Conservation (phyloP, 352 stramenopile genomes). For the Phytophthora cactorum region DNA sequence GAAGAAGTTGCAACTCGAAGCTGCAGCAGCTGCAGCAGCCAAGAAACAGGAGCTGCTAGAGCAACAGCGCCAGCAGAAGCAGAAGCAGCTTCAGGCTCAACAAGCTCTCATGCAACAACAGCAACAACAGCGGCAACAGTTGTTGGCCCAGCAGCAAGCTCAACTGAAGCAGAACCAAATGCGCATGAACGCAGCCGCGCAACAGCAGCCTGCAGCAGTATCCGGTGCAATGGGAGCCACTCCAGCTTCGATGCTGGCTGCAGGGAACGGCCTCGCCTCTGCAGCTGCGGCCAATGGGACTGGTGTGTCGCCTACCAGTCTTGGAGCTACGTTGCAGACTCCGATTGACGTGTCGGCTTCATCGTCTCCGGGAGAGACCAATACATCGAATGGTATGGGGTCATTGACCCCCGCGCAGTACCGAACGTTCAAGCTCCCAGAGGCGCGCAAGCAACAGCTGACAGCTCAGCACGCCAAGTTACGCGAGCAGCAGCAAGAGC, state of each 20-base stretch:
- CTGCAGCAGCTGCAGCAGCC: slow-evolving; percentile 52
- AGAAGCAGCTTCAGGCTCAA: slow-evolving; percentile 67
- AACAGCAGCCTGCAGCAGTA: slow-evolving; percentile 23
- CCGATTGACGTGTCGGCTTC: slow-evolving; percentile 55
- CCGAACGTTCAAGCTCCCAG: slow-evolving; percentile 72
- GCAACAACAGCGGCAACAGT: slow-evolving; percentile 50
- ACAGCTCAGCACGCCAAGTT: slow-evolving; percentile 77
- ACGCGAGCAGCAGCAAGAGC: slow-evolving; percentile 79
- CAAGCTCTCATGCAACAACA: slow-evolving; percentile 57
- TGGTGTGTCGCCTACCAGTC: slow-evolving; percentile 25
- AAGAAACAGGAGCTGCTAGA: slow-evolving; percentile 72
- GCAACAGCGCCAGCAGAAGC: slow-evolving; percentile 57
- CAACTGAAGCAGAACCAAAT: slow-evolving; percentile 60
- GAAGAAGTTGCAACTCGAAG: slow-evolving; percentile 75
- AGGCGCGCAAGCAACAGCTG: slow-evolving; percentile 70
- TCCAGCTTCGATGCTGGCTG: slow-evolving; percentile 8
- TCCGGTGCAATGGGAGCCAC: slow-evolving; percentile 13
- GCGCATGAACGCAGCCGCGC: slow-evolving; percentile 31
- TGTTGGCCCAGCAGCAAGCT: slow-evolving; percentile 44
- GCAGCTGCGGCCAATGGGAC: slow-evolving; percentile 10
- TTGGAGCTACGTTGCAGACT: slow-evolving; percentile 49
- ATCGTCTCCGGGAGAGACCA: slow-evolving; percentile 30
- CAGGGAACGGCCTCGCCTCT: slow-evolving; percentile 16
- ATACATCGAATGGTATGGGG: slow-evolving; percentile 29
- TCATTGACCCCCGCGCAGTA: slow-evolving; percentile 76